Base-by-base conservation (phyloP, 345 rosid species). In the Cochlearia excelsa region DNA sequence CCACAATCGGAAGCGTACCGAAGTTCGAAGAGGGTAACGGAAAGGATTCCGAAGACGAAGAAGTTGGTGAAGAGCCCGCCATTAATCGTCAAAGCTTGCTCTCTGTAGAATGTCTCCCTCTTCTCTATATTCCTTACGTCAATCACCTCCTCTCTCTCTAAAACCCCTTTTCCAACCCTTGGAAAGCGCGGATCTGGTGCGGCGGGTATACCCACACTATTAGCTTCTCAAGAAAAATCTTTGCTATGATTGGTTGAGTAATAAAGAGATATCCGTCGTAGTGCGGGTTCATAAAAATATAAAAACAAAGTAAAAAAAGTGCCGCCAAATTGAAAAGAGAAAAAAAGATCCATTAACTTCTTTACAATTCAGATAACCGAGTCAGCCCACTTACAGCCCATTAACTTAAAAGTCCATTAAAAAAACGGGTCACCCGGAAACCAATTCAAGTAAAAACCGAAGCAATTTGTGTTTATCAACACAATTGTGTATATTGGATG, bases 1-100 rank as follows among this genome's bases (percentile, higher is more conserved):
- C 76, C 87, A 78, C 65, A 39, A 88, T 73, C 0, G 96, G 96
- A 28, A 92, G 95, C 8, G 85, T 60, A 4, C 84, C 75, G 76
- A 88, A 88, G 51, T 70, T 65, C 3, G 83, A 63, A 0, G 75
- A 54, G 3, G 82, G 46, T 51, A 80, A 52, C 34, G 84, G 56
- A 30, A 79, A 46, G 11, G 84, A 76, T 7, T 54, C 49, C 40
- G 85, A 62, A 6, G 92, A 81, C 6, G 92, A 74, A 26, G 84
- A 63, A 62, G 84, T 65, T 5, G 96, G 72, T 26, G 92, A 81
- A 9, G 83, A 56, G 33, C 68, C 37, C 70, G 46, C 77, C 93
- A 83, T 84, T 73, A 16, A 6, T 58, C 35, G 54, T 37, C 2
- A 7, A 4, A 30, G 30, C 31, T 61, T 54, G 47, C 47, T 43